Evolutionary conservation across 306 rosid genomes (phyloP).

Genomic region (Vicia sativa): DNA sequence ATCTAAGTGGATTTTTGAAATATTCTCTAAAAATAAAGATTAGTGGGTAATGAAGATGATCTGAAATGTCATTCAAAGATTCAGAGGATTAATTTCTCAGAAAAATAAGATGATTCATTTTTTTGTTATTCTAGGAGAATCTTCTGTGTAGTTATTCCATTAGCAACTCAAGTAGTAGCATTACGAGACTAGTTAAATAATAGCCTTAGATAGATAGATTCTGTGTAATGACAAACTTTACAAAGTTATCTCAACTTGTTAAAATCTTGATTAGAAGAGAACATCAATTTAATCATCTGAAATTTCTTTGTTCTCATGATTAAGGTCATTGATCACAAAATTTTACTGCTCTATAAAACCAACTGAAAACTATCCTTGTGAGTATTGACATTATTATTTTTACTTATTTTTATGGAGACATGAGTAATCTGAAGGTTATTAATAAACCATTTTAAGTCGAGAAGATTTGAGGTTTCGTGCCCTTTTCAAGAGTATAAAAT

Average conservation of each 20-base stretch:
- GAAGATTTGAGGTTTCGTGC: conserved; percentile 1
- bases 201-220: conserved; percentile 20
- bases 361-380: conserved; percentile 10
- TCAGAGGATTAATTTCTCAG: background rate
- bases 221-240: conserved; percentile 26
- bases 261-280: conserved; percentile 9
- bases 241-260: conserved; percentile 21
- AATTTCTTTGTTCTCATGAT: background rate
- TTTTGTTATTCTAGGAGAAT: conserved; percentile 27
- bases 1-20: conserved; percentile 16
- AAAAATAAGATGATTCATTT: conserved; percentile 16
- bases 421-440: conserved; percentile 14
- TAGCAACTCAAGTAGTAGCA: conserved; percentile 27
- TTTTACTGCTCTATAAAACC: conserved; percentile 6
- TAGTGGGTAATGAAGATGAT: background rate
- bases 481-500: conserved; percentile 1
- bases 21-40: conserved; percentile 2
- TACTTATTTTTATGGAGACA: conserved; percentile 24
- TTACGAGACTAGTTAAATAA: conserved; percentile 15
- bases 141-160: conserved; percentile 25
- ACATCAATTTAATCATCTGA: conserved; percentile 5
- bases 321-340: conserved; percentile 16
- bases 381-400: background rate
- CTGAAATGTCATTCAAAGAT: conserved; percentile 4
- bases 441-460: background rate